These are phyloP conservation scores for Colletotrichum gloeosporioides DNA, from an alignment of 2,329 filamentous ascomycete species.

Conservation along the genomic window DNA sequence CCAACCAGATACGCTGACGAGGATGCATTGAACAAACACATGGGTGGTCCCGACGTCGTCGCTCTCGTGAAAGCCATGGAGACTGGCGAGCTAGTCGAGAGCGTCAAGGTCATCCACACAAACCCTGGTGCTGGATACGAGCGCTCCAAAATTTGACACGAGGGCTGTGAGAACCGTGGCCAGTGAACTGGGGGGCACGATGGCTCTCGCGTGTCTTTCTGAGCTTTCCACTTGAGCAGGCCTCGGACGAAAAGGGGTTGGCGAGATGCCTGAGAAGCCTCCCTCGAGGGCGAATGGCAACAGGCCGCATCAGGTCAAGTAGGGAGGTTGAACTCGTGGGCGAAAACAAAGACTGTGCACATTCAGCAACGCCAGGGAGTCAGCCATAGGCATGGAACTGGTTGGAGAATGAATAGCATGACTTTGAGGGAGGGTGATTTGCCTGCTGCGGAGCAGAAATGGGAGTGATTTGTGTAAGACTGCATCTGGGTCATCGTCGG, in stretches of 20 bases:
- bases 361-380: not conserved
- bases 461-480: not conserved
- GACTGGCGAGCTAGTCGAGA: not conserved
- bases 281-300: not conserved
- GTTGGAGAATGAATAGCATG: not conserved
- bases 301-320: not conserved
- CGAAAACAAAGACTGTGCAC: not conserved
- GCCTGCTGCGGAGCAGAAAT: not conserved
- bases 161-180: not conserved
- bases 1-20: slow-evolving; percentile 27
- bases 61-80: slow-evolving; percentile 24
- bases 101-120: not conserved
- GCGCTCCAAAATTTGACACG: not conserved
- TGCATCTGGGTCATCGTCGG: not conserved
- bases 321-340: slow-evolving; percentile 4
- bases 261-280: not conserved
- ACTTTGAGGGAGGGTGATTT: not conserved
- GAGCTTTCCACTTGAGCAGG: not conserved
- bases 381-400: not conserved
- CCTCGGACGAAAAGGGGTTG: not conserved
- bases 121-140: not conserved
- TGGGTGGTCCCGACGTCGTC: slow-evolving; percentile 24
- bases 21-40: slow-evolving; percentile 26
- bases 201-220: not conserved
- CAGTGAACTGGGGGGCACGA: not conserved